Base-by-base conservation (phyloP, 1,284 basidiomycete species). In the Moesziomyces globuligerus region DNA sequence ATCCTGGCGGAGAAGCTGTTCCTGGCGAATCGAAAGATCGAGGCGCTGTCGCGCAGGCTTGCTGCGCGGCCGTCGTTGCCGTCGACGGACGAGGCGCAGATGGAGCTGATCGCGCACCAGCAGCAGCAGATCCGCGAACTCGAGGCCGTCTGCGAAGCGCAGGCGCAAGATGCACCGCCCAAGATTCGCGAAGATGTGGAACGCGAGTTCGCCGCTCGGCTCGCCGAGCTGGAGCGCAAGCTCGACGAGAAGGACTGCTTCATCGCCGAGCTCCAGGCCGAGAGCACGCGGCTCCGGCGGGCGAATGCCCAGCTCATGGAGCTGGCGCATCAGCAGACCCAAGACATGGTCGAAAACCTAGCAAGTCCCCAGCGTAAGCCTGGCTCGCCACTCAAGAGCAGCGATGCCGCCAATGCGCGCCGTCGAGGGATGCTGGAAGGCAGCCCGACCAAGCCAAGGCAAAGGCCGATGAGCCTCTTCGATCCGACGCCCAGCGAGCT, bases 151-250 rank as follows among this genome's bases (percentile, higher is more conserved):
- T 74, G 72, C 43, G 78, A 78, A 21, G 76, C 69, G 3, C 75
- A 78, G 46, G 61, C 68, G 1, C 32, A 38, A n/a, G 70, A 75
- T 18, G 71, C 77, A 3, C 72, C 76, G 15, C 74, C 62, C 21
- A 65, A 72, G 21, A 60, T 76, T 39, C 70, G 76, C 15, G 79
- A 78, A 52, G 79, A 79, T 36, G 76, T 78, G n/a, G 76, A 75
- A 37, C 43, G 59, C 11, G 78, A 78, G 43, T 80, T 57, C 41
- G 3, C 23, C 1, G 47, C 29, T 0, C 34, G 50, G 9, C 24
- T 79, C 7, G 32, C 38, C 1, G 57, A 23, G n/a, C 36, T 76
- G 18, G 39, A 68, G 24, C 28, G 41, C 26, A 37, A 54, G 40
- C 4, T 78, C 4, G 25, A 36, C 3, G 65, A 73, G 36, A 72